Base-by-base conservation (phyloP, 2,329 filamentous ascomycete species). In the Elsinoe ampelina region DNA sequence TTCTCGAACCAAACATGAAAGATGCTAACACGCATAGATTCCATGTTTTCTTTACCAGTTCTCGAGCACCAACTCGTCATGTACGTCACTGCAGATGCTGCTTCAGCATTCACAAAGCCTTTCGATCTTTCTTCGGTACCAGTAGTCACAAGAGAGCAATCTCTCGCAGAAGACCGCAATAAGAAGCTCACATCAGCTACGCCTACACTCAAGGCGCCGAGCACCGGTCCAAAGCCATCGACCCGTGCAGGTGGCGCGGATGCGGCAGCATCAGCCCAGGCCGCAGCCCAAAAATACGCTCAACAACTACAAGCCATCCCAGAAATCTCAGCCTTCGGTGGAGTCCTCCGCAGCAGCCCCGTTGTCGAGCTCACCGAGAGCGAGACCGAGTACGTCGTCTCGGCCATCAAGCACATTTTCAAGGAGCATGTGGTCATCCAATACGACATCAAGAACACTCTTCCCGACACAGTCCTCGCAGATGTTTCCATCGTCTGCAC, bases 31-130 rank as follows among this genome's bases (percentile, higher is more conserved):
- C 19, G 12, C 55, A 7, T 65, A 91, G 92, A 97, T 70, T 95
- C 84, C 61, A 95, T 95, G 83, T 98, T 92, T 71, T 95, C 92
- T 7, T 80, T 98, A 19, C 88, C 90, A 10, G 90, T 89, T 59
- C 95, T 98, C 60, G 93, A 97, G 77, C 92, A 97, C 70, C 91
- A 97, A 70, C 84, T 98, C 52, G 91, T 96, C 63, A 87, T 95
- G 83, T 98, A 98, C 67, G 92, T 98, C 64, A 95, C 91, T 15
- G 90, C 91, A 11, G 88, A 90, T 55, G 89, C 93, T 67, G 90
- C 91, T 71, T 82, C 86, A 41, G 88, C 86, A 0, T 98, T 97
- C 66, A 81, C 85, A 39, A 77, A 78, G 34, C 85, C 93, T 5
- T 98, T 98, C 77, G 92, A 97, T 69, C 85, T 98, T 66, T 83